phyloP scores from a whole-genome alignment of 192 early-diverging fungal genomes.

The Dissophora globulifera region DNA sequence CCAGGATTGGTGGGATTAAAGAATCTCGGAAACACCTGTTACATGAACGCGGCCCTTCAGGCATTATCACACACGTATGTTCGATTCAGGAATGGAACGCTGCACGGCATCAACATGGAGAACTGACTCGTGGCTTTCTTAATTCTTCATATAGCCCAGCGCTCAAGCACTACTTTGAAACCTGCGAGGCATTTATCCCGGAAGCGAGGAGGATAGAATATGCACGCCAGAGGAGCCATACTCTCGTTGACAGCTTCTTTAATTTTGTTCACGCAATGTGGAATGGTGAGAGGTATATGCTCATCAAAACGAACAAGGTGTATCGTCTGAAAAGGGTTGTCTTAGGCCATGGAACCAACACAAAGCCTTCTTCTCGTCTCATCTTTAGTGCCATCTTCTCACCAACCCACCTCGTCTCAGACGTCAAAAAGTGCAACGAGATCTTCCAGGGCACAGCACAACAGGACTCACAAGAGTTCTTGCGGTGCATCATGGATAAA shows the following conservation, averaged over 20 bases:
- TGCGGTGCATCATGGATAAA: slow-evolving; percentile 52
- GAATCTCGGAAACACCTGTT: slow-evolving; percentile 57
- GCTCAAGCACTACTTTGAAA: slow-evolving; percentile 44
- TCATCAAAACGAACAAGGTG: not conserved
- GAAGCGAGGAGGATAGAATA: slow-evolving; percentile 40
- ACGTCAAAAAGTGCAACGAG: slow-evolving; percentile 51
- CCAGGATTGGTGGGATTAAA: slow-evolving; percentile 55
- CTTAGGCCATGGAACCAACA: too few species aligned
- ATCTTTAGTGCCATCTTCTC: slow-evolving; percentile 42
- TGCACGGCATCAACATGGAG: not conserved
- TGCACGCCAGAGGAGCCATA: slow-evolving; percentile 41
- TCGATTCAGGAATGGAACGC: too few species aligned
- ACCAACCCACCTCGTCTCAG: slow-evolving; percentile 38
- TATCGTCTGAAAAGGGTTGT: too few species aligned
- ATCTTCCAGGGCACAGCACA: slow-evolving; percentile 52
- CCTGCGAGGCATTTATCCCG: slow-evolving; percentile 55
- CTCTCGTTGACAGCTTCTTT: slow-evolving; percentile 45
- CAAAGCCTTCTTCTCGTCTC: not conserved
- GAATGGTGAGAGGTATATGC: slow-evolving; percentile 53
- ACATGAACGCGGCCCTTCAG: slow-evolving; percentile 55
- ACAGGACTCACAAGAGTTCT: slow-evolving; percentile 57
- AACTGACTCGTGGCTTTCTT: not conserved
- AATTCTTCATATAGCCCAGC: slow-evolving; percentile 30
- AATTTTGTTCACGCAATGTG: slow-evolving; percentile 53
- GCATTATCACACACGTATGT: slow-evolving; percentile 56